phyloP scores from a whole-genome alignment of 768 basidiomycete species.

The Pholiota conissans region DNA sequence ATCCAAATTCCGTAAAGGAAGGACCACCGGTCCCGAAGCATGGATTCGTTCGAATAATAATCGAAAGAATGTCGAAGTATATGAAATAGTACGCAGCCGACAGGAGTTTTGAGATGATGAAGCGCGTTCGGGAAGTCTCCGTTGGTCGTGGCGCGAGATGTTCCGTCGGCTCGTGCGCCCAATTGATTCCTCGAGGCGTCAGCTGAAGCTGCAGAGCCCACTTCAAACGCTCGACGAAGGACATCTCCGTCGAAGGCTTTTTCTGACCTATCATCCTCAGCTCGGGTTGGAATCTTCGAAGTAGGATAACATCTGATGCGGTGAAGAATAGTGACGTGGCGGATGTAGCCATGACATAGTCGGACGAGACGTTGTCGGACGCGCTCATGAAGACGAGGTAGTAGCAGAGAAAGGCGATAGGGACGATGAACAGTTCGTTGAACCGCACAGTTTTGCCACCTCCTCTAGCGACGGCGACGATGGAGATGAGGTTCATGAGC shows the following conservation, averaged over 20 bases:
- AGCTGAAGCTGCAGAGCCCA: not conserved
- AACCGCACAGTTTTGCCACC: not conserved
- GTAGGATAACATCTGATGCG: conserved; percentile 3
- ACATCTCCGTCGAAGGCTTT: conserved; percentile 3
- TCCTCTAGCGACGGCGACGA: not conserved
- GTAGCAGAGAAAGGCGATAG: not conserved
- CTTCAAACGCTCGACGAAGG: not conserved
- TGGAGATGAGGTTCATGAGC: not conserved
- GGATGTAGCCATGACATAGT: not conserved
- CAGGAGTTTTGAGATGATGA: conserved; percentile 7
- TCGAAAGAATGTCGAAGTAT: not conserved
- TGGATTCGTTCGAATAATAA: not conserved
- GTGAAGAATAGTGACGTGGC: not conserved
- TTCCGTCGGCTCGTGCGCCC: not conserved
- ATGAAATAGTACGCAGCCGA: conserved; percentile 1
- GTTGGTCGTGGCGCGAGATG: not conserved
- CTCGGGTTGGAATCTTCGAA: conserved; percentile 2
- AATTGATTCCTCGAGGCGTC: not conserved
- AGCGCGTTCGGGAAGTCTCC: not conserved
- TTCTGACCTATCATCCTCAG: conserved; percentile 7
- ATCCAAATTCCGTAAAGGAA: not conserved
- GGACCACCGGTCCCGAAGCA: not conserved
- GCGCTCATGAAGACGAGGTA: not conserved
- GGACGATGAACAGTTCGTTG: conserved; percentile 4
- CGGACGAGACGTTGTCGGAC: not conserved